These are phyloP conservation scores for Coleophoma cylindrospora DNA, from an alignment of 2,329 filamentous ascomycete genomes.

Conservation along the genomic window DNA sequence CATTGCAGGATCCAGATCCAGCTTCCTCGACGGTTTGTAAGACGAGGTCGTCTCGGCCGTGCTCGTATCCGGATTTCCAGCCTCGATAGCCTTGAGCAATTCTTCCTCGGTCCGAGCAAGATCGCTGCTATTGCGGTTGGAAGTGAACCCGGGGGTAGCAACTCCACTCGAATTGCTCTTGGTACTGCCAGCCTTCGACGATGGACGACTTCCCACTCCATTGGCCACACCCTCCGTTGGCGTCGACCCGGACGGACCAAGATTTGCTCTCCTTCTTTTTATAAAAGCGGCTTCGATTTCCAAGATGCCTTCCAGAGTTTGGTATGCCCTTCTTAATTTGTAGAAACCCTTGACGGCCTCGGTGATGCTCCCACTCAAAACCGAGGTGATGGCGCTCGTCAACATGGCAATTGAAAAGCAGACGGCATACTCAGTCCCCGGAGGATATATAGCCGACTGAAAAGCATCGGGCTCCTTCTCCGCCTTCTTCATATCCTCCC, in stretches of 20 bases:
- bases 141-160: not conserved
- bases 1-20: slow-evolving; percentile 36
- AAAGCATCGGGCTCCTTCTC: slow-evolving; percentile 58
- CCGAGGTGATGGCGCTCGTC: slow-evolving; percentile 82
- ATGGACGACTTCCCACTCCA: not conserved
- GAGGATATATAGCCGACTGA: slow-evolving; percentile 60
- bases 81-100: not conserved
- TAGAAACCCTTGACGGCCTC: slow-evolving; percentile 91
- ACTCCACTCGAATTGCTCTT: not conserved
- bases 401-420: slow-evolving; percentile 82
- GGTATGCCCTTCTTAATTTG: slow-evolving; percentile 83
- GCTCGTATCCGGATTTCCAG: not conserved
- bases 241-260: slow-evolving; percentile 4
- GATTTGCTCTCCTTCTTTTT: slow-evolving; percentile 18
- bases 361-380: slow-evolving; percentile 87
- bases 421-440: slow-evolving; percentile 82
- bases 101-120: not conserved
- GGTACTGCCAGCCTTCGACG: not conserved
- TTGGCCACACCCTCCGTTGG: not conserved
- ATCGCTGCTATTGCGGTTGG: not conserved
- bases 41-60: slow-evolving; percentile 6
- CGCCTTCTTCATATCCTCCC: slow-evolving; percentile 70
- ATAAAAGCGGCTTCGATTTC: slow-evolving; percentile 61
- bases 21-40: slow-evolving; percentile 5
- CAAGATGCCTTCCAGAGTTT: slow-evolving; percentile 75